Conservation (phyloP, 306 rosid genomes). For the Quercus aquifolioides region DNA sequence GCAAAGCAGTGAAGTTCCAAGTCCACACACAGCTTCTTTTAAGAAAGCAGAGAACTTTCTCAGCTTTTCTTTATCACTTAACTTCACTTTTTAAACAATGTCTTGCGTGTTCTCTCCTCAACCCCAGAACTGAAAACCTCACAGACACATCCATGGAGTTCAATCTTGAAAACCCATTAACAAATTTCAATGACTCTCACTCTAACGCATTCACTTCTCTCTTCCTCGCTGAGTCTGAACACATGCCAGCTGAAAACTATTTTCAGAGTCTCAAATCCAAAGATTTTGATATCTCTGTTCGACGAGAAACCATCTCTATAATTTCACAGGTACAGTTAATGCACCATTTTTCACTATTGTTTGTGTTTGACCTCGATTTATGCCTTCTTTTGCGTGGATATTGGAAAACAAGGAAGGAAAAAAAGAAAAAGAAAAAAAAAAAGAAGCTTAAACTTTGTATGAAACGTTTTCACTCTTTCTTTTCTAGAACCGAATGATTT, state of each 20-base stretch:
- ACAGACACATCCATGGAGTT: conserved; percentile 57
- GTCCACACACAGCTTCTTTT: conserved; percentile 27
- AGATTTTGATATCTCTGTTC: conserved; percentile 44
- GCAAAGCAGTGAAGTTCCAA: conserved; percentile 33
- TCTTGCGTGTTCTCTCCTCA: conserved; percentile 14
- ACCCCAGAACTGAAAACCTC: conserved; percentile 4
- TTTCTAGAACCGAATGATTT: neutral
- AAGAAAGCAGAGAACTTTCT: conserved; percentile 29
- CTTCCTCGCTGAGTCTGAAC: conserved; percentile 73
- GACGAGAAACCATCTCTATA: conserved; percentile 52
- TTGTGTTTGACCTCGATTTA: neutral
- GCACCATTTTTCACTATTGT: neutral
- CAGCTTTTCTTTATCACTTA: conserved; percentile 21
- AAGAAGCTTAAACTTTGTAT: neutral
- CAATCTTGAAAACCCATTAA: conserved; percentile 87
- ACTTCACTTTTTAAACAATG: conserved; percentile 27
- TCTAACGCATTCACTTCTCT: conserved; percentile 50
- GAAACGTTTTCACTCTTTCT: neutral
- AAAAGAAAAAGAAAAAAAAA: too few species aligned
- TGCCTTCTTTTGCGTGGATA: neutral
- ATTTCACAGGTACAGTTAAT: conserved; percentile 63
- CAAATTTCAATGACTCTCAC: conserved; percentile 39
- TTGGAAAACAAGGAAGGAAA: too few species aligned
- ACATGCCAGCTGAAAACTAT: conserved; percentile 65
- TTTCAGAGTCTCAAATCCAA: conserved; percentile 43